Percentiles rank a stretch among this genome's conserved stretches.
phyloP scores from a whole-genome alignment of 225 moss, liverwort and hornwort species.

The Pseudoscleropodium purum region DNA sequence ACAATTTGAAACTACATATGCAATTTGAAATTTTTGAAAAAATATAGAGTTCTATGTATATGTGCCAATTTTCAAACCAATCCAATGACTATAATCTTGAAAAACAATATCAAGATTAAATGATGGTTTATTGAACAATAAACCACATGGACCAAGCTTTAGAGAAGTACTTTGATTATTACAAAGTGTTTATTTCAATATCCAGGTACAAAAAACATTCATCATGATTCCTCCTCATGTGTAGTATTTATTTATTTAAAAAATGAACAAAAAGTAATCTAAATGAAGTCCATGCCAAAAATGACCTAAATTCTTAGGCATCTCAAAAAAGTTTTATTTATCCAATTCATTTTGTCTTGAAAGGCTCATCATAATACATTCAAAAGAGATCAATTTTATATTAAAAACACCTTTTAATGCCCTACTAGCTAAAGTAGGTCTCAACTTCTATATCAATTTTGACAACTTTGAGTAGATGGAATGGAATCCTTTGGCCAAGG shows the following conservation, averaged over 20 bases:
- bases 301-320: neutral
- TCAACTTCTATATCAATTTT: neutral
- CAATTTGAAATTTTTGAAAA: neutral
- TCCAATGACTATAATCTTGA: neutral
- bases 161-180: neutral
- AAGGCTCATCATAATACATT: neutral
- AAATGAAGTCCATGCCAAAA: neutral
- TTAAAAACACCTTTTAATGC: neutral
- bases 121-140: neutral
- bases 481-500: neutral
- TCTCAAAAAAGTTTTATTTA: accelerated
- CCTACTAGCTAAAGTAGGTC: accelerated
- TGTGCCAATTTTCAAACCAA: neutral
- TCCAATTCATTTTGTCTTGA: neutral
- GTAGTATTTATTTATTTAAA: no score
- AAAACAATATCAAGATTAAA: neutral
- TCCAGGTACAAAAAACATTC: neutral
- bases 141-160: neutral
- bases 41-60: neutral
- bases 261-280: neutral
- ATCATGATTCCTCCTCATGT: neutral
- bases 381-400: neutral
- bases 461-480: neutral
- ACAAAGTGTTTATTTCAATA: neutral
- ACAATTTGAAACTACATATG: neutral